phyloP scores from a whole-genome alignment of 352 stramenopile species.

The Phytophthora crassamura region DNA sequence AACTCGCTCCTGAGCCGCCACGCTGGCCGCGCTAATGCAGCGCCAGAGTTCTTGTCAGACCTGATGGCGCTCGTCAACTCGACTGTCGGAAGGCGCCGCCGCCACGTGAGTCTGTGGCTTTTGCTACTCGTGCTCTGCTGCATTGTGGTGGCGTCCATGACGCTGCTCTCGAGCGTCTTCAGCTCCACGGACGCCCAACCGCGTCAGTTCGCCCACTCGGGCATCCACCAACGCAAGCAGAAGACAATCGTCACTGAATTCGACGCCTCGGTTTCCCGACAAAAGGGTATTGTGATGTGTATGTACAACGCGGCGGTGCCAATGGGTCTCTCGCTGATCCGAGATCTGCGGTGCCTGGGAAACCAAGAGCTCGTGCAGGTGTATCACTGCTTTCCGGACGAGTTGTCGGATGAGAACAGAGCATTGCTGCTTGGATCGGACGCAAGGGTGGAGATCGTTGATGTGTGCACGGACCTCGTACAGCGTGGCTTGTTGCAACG shows the following conservation, averaged over 20 bases:
- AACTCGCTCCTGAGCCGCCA: conserved; percentile 6
- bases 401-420: conserved; percentile 38
- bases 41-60: background rate
- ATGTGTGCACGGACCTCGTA: conserved; percentile 45
- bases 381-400: conserved; percentile 54
- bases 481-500: conserved; percentile 8
- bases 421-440: conserved; percentile 43
- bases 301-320: conserved; percentile 47
- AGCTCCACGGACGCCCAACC: conserved; percentile 1
- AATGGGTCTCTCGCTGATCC: conserved; percentile 54
- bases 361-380: conserved; percentile 58
- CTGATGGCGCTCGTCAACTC: background rate
- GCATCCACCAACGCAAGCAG: conserved; percentile 23
- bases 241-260: conserved; percentile 19
- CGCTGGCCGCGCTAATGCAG: background rate
- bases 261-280: conserved; percentile 19
- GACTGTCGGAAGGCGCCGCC: background rate
- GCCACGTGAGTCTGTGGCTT: background rate
- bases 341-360: conserved; percentile 51
- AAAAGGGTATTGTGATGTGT: conserved; percentile 45
- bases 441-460: conserved; percentile 41
- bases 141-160: conserved; percentile 14
- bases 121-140: conserved; percentile 19
- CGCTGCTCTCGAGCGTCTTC: conserved; percentile 21
- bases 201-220: conserved; percentile 15